These are phyloP conservation scores for Taiozyma sp. DNA, from an alignment of 1,139 yeast species.

Conservation along the genomic window DNA sequence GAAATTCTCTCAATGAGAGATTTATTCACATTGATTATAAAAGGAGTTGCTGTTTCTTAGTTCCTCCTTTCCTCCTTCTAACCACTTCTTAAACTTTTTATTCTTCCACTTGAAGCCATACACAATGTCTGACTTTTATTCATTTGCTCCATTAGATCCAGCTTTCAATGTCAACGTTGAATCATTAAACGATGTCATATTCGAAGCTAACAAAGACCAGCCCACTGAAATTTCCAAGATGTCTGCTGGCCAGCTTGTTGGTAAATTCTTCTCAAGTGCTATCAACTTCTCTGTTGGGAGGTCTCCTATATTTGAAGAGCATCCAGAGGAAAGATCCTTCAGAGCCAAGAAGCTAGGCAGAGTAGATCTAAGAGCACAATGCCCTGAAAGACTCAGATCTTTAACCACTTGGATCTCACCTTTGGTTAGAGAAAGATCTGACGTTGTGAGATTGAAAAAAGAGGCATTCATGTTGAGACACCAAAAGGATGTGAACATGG, in stretches of 20 bases:
- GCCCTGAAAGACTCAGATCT: not conserved
- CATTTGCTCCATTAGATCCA: not conserved
- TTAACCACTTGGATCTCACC: not conserved
- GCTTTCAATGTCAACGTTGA: not conserved
- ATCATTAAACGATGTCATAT: not conserved
- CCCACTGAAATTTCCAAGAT: not conserved
- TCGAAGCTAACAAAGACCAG: not conserved
- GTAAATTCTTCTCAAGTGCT: not conserved
- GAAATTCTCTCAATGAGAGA: not conserved
- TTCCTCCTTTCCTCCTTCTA: not conserved
- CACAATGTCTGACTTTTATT: slow-evolving; percentile 18
- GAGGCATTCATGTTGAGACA: not conserved
- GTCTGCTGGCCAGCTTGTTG: not conserved
- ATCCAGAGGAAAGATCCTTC: not conserved
- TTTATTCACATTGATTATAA: not conserved
- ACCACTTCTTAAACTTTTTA: not conserved
- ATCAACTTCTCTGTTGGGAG: not conserved
- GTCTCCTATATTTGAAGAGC: not conserved
- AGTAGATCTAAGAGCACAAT: not conserved
- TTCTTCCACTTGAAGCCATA: not conserved
- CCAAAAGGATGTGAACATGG: not conserved
- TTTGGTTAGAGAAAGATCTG: not conserved
- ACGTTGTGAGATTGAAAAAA: not conserved
- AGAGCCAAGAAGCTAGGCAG: not conserved
- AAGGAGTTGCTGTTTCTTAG: not conserved